phyloP scores from a whole-genome alignment of 495 filamentous ascomycete genomes.

The Clohesyomyces aquaticus region DNA sequence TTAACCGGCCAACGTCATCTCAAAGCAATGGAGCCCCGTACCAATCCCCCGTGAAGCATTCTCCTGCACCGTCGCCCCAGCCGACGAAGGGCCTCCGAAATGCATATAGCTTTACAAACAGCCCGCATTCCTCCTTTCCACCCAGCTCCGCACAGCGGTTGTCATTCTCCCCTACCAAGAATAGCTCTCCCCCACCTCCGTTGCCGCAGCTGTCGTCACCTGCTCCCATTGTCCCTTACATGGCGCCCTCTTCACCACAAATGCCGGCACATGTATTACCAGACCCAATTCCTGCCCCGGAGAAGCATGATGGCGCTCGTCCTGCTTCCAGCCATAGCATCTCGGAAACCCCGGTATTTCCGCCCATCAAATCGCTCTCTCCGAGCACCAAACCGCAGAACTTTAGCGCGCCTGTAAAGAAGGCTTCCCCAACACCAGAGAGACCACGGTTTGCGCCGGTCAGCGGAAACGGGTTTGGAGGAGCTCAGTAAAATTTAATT shows the following conservation, averaged over 20 bases:
- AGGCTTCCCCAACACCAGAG: slow-evolving; percentile 36
- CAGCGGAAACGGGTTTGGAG: slow-evolving; percentile 15
- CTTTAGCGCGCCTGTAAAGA: slow-evolving; percentile 40
- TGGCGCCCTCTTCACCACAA: slow-evolving; percentile 42
- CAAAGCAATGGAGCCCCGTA: slow-evolving; percentile 4
- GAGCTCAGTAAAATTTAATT: slow-evolving; percentile 13
- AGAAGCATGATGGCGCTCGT: slow-evolving; percentile 67
- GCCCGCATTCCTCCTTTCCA: slow-evolving; percentile 39
- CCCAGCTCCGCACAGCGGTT: slow-evolving; percentile 20
- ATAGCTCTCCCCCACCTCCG: slow-evolving; percentile 33
- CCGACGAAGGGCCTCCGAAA: slow-evolving; percentile 27
- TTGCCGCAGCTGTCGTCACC: slow-evolving; percentile 21
- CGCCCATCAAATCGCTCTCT: slow-evolving; percentile 55
- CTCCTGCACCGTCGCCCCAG: slow-evolving; percentile 34
- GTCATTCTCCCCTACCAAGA: slow-evolving; percentile 37
- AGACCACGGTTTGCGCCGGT: slow-evolving; percentile 20
- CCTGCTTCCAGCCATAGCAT: slow-evolving; percentile 54
- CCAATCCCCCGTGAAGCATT: slow-evolving; percentile 36
- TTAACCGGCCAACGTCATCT: slow-evolving; percentile 31
- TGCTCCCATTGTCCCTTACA: slow-evolving; percentile 17
- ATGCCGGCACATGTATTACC: slow-evolving; percentile 55
- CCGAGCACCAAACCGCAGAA: slow-evolving; percentile 46
- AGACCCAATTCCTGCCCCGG: slow-evolving; percentile 65
- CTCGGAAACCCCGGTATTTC: slow-evolving; percentile 53
- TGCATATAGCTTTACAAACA: slow-evolving; percentile 27